phyloP scores from a whole-genome alignment of 495 filamentous ascomycete genomes.

The Xylaria bambusicola region DNA sequence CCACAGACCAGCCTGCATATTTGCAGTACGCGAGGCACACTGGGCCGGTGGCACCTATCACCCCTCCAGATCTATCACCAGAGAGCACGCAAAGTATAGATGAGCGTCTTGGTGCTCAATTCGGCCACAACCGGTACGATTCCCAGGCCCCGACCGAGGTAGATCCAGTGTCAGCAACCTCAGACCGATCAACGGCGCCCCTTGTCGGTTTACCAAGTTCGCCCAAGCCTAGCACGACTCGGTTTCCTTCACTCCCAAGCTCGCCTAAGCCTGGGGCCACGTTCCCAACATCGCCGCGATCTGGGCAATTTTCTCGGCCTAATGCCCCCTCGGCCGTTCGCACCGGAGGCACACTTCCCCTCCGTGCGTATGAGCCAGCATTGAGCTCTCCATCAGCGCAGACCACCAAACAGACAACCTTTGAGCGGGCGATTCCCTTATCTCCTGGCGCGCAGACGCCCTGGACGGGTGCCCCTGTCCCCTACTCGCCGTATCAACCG shows the following conservation, averaged over 20 bases:
- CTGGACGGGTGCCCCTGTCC: constrained; percentile 71
- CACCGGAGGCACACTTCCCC: constrained; percentile 56
- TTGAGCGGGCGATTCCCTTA: constrained; percentile 63
- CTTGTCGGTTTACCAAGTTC: constrained; percentile 50
- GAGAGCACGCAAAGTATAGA: constrained; percentile 51
- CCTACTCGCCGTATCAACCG: constrained; percentile 91
- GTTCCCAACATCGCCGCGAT: constrained; percentile 45
- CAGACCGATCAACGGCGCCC: constrained; percentile 42
- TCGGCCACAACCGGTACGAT: constrained; percentile 36
- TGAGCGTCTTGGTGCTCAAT: constrained; percentile 45
- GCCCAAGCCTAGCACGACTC: constrained; percentile 47
- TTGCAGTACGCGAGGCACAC: constrained; percentile 26
- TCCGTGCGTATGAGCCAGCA: constrained; percentile 63
- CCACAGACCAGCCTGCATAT: constrained; percentile 45
- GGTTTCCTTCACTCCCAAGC: constrained; percentile 50
- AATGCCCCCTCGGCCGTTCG: constrained; percentile 45
- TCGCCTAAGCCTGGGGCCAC: constrained; percentile 44
- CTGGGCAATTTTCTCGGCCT: constrained; percentile 40
- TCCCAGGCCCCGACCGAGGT: constrained; percentile 35
- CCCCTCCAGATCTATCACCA: constrained; percentile 50
- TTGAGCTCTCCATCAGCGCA: constrained; percentile 48
- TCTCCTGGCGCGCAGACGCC: constrained; percentile 57
- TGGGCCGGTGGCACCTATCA: constrained; percentile 37
- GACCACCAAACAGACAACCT: constrained; percentile 74
- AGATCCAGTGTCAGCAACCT: constrained; percentile 45